Percentiles rank a stretch among this genome's conserved stretches.
Conservation (phyloP, 768 basidiomycete species). For the Russula ochroleuca region DNA sequence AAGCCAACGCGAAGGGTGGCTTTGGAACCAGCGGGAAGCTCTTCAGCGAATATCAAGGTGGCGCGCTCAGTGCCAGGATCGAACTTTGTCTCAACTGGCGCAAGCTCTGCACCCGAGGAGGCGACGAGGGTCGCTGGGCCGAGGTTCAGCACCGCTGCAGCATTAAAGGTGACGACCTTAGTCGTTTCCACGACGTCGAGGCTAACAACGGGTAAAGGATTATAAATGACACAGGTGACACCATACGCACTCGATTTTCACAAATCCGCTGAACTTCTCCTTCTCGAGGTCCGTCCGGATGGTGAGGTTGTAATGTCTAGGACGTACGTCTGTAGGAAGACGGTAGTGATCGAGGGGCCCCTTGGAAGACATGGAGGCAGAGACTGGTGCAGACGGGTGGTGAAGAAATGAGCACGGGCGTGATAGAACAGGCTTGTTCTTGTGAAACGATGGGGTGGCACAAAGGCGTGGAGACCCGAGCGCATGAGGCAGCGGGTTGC, state of each 20-base stretch:
- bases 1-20: constrained; percentile 69
- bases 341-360: constrained; percentile 39
- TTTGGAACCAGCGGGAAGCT: constrained; percentile 63
- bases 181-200: constrained; percentile 62
- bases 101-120: constrained; percentile 44
- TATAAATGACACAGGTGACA: background rate
- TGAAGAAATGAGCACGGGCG: constrained; percentile 22
- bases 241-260: constrained; percentile 57
- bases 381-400: background rate
- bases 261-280: constrained; percentile 72
- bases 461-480: background rate
- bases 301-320: constrained; percentile 73
- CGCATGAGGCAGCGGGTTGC: constrained; percentile 1
- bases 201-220: constrained; percentile 36
- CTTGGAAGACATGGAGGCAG: constrained; percentile 3
- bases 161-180: constrained; percentile 60
- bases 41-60: constrained; percentile 52
- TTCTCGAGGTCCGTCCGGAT: constrained; percentile 78
- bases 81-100: constrained; percentile 44
- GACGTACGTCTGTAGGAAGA: constrained; percentile 61
- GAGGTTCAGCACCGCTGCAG: constrained; percentile 50
- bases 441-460: background rate
- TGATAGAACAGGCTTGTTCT: background rate
- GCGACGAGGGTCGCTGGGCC: constrained; percentile 49
- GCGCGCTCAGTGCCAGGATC: constrained; percentile 64